These are phyloP conservation scores for Annona squamosa DNA, from an alignment of 164 flowering plant species.

Conservation along the genomic window DNA sequence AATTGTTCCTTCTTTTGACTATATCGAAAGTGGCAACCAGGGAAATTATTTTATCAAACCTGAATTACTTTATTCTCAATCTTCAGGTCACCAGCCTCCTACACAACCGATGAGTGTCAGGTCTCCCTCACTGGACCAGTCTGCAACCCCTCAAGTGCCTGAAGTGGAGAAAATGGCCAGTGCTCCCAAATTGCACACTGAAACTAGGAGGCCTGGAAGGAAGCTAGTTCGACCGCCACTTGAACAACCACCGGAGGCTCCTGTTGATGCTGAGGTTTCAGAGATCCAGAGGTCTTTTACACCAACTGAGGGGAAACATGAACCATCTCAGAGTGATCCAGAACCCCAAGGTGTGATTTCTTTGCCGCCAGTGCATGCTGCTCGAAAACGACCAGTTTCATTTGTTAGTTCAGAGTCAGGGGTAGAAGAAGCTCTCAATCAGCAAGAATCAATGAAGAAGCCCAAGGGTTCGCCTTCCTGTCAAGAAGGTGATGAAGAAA, in stretches of 20 bases:
- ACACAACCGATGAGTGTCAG: constrained; percentile 11
- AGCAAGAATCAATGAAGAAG: constrained; percentile 44
- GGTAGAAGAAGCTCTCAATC: constrained; percentile 27
- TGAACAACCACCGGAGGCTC: constrained; percentile 43
- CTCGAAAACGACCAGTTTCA: constrained; percentile 62
- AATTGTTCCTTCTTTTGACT: neutral
- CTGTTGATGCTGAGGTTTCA: constrained; percentile 52
- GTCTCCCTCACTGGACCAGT: constrained; percentile 18
- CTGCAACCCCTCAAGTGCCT: constrained; percentile 19
- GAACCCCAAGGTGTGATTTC: constrained; percentile 31
- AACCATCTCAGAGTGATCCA: constrained; percentile 20
- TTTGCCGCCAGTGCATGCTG: constrained; percentile 16
- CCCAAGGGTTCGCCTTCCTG: constrained; percentile 41
- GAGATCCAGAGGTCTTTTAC: constrained; percentile 39
- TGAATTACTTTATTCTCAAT: neutral
- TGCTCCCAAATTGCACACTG: constrained; percentile 35
- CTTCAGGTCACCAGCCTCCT: constrained; percentile 31
- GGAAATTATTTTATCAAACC: neutral
- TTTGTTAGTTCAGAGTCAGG: constrained; percentile 28
- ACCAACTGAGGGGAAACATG: constrained; percentile 20
- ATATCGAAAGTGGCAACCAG: neutral
- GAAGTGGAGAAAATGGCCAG: constrained; percentile 42
- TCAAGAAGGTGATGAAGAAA: constrained; percentile 31
- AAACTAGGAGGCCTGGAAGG: constrained; percentile 59
- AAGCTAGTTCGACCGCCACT: constrained; percentile 67